These are phyloP conservation scores for Pythium phragmitis DNA, from an alignment of 352 stramenopile species.

Conservation along the genomic window DNA sequence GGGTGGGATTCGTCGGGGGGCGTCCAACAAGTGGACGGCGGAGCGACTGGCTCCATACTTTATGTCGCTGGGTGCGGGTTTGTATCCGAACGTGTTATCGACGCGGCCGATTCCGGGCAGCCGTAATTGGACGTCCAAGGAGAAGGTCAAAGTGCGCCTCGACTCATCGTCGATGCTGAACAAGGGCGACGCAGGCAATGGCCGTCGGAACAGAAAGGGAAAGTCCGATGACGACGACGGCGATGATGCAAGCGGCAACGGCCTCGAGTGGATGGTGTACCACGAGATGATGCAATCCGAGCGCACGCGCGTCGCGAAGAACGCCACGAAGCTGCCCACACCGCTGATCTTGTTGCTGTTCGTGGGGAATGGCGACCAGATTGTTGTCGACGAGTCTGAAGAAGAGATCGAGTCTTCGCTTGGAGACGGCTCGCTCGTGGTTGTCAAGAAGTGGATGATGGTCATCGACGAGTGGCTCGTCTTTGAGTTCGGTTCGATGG, in stretches of 20 bases:
- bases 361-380: conserved; percentile 45
- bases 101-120: conserved; percentile 33
- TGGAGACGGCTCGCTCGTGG: conserved; percentile 31
- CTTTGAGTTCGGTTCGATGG: conserved; percentile 43
- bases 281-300: conserved; percentile 87
- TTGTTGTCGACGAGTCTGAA: conserved; percentile 30
- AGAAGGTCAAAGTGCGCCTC: conserved; percentile 81
- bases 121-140: conserved; percentile 75
- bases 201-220: conserved; percentile 14
- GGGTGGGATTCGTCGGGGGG: background rate
- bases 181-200: conserved; percentile 23
- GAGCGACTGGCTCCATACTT: conserved; percentile 54
- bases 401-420: conserved; percentile 25
- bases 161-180: conserved; percentile 55
- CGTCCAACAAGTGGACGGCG: conserved; percentile 2
- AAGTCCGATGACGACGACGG: conserved; percentile 24
- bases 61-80: conserved; percentile 61
- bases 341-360: conserved; percentile 54
- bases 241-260: conserved; percentile 27
- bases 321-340: conserved; percentile 68
- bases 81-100: conserved; percentile 80
- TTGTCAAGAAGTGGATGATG: conserved; percentile 42
- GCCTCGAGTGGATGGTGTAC: conserved; percentile 73
- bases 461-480: conserved; percentile 79
- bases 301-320: conserved; percentile 60